phyloP scores from a whole-genome alignment of 345 rosid genomes.

The Boechera retrofracta region DNA sequence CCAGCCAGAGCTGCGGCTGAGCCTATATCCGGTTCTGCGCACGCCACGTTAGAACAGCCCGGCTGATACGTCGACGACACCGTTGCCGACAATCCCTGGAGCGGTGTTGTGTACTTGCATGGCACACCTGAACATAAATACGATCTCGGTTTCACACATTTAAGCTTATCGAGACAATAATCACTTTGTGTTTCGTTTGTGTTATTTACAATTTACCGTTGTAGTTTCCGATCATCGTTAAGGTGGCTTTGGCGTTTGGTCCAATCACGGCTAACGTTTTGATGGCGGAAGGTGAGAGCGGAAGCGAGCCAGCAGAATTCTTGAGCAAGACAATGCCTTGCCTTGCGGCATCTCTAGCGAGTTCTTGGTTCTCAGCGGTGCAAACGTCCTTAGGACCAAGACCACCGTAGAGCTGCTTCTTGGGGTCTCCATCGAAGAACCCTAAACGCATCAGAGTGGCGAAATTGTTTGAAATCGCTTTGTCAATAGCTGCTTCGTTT shows the following conservation, averaged over 20 bases:
- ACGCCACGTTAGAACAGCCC: constrained; percentile 54
- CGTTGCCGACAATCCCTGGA: constrained; percentile 62
- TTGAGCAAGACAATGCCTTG: constrained; percentile 87
- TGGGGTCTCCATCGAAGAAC: constrained; percentile 81
- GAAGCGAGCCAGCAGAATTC: constrained; percentile 65
- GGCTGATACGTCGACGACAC: constrained; percentile 52
- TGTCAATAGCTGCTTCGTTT: constrained; percentile 52
- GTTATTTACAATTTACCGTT: constrained; percentile 44
- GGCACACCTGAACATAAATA: constrained; percentile 56
- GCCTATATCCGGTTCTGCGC: constrained; percentile 53
- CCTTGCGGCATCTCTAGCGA: constrained; percentile 78
- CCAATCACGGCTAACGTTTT: constrained; percentile 73
- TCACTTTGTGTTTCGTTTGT: constrained; percentile 2
- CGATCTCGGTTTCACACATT: neutral
- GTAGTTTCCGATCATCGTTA: constrained; percentile 81
- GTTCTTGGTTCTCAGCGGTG: constrained; percentile 59
- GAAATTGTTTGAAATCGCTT: constrained; percentile 67
- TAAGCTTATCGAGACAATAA: neutral
- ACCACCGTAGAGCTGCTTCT: constrained; percentile 44
- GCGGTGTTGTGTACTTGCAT: constrained; percentile 68
- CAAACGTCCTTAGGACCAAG: constrained; percentile 75
- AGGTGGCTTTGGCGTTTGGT: constrained; percentile 72
- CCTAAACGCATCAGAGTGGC: constrained; percentile 79
- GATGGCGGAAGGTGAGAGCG: constrained; percentile 57
- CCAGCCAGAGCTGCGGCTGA: constrained; percentile 55